Conservation (phyloP, 495 filamentous ascomycete genomes). For the Penicillium mononematosum region DNA sequence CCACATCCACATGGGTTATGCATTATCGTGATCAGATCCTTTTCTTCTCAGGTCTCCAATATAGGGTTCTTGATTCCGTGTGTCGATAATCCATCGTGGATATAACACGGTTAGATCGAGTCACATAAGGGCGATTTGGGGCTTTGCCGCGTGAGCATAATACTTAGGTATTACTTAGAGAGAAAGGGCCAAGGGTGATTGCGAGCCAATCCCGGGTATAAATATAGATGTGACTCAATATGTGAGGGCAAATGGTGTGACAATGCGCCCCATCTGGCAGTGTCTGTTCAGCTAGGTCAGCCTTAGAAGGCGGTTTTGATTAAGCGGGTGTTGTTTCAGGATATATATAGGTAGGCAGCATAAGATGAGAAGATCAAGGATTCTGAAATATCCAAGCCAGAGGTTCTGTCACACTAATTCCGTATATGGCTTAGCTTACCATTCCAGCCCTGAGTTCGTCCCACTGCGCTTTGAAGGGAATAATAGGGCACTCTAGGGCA, state of each 20-base stretch:
- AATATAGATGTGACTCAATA: not conserved
- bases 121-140: not conserved
- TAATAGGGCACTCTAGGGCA: not conserved
- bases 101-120: not conserved
- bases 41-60: not conserved
- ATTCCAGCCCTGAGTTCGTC: not conserved
- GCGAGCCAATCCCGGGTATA: not conserved
- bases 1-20: not conserved
- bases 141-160: not conserved
- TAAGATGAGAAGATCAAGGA: not conserved
- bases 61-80: not conserved
- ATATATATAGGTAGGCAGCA: not conserved
- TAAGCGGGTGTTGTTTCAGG: too few relatives aligned
- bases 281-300: conserved; percentile 1
- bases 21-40: not conserved
- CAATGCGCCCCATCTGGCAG: not conserved
- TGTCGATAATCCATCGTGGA: not conserved
- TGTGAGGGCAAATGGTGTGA: not conserved
- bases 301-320: not conserved
- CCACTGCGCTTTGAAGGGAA: too few relatives aligned
- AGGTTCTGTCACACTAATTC: not conserved
- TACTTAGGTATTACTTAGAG: not conserved
- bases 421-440: not conserved
- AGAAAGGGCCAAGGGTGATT: not conserved
- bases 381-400: not conserved